Evolutionary conservation across 371 early-diverging fungal genomes (phyloP).

Genomic region (Chytridium lagenaria): DNA sequence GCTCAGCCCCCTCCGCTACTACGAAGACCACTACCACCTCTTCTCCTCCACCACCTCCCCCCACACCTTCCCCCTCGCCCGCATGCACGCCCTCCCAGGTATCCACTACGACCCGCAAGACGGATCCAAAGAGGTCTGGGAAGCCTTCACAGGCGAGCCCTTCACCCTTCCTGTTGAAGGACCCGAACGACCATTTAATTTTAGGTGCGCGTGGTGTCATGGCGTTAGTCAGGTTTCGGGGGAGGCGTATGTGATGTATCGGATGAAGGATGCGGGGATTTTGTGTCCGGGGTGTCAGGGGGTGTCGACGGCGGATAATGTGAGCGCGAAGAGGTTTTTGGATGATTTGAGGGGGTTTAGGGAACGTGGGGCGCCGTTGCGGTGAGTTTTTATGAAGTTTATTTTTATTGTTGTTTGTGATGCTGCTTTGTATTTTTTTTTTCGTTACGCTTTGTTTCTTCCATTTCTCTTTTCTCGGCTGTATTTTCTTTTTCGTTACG

Average conservation of each 20-base stretch:
- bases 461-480: too few relatives aligned
- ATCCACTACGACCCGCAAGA: slow-evolving; percentile 27
- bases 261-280: slow-evolving; percentile 33
- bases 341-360: slow-evolving; percentile 3
- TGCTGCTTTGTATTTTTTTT: too few relatives aligned
- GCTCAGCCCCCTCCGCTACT: slow-evolving; percentile 44
- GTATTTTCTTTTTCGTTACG: too few relatives aligned
- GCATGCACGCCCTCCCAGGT: slow-evolving; percentile 36
- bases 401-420: too few relatives aligned
- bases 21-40: slow-evolving; percentile 41
- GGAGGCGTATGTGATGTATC: slow-evolving; percentile 21
- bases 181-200: slow-evolving; percentile 19
- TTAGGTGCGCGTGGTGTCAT: slow-evolving; percentile 34
- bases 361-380: background rate
- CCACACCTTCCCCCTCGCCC: slow-evolving; percentile 27
- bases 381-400: background rate
- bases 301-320: slow-evolving; percentile 18
- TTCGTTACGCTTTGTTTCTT: too few relatives aligned
- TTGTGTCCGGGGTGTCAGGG: slow-evolving; percentile 22
- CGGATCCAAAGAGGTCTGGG: slow-evolving; percentile 36
- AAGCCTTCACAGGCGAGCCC: slow-evolving; percentile 25
- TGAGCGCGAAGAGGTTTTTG: slow-evolving; percentile 35
- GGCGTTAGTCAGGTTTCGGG: slow-evolving; percentile 2
- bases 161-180: slow-evolving; percentile 19
- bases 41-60: slow-evolving; percentile 19